phyloP scores from a whole-genome alignment of 202 grass and related monocot genomes.

The Digitaria exilis region DNA sequence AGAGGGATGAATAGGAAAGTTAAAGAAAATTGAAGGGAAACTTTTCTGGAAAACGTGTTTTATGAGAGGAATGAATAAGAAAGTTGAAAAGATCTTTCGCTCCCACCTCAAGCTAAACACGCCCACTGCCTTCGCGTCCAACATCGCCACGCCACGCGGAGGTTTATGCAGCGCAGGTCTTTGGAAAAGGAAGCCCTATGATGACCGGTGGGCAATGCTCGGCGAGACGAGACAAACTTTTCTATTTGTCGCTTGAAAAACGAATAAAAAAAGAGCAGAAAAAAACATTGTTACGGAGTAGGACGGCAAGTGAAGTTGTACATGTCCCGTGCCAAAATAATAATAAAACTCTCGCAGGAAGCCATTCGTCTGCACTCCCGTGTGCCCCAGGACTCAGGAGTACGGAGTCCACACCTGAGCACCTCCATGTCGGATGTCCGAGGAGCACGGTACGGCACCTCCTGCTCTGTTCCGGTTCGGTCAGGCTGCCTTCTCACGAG shows the following conservation, averaged over 20 bases:
- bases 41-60: too few relatives aligned
- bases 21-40: too few relatives aligned
- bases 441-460: neutral
- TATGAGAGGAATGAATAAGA: too few relatives aligned
- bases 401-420: neutral
- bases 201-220: neutral
- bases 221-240: neutral
- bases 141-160: neutral
- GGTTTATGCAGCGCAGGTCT: neutral
- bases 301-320: too few relatives aligned
- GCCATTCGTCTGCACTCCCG: too few relatives aligned
- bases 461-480: neutral
- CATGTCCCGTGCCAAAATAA: too few relatives aligned
- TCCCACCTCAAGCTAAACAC: too few relatives aligned
- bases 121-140: neutral
- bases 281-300: too few relatives aligned
- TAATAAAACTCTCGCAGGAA: too few relatives aligned
- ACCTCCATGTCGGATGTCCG: neutral
- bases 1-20: too few relatives aligned
- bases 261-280: neutral
- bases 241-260: neutral
- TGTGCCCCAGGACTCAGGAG: too few relatives aligned
- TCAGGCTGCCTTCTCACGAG: neutral
- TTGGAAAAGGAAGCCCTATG: neutral
- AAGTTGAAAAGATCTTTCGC: too few relatives aligned